Evolutionary conservation across 2,329 filamentous ascomycete genomes (phyloP), one percentile per base, ranked within the genome.

Genomic region (Colletotrichum lindemuthianum): DNA sequence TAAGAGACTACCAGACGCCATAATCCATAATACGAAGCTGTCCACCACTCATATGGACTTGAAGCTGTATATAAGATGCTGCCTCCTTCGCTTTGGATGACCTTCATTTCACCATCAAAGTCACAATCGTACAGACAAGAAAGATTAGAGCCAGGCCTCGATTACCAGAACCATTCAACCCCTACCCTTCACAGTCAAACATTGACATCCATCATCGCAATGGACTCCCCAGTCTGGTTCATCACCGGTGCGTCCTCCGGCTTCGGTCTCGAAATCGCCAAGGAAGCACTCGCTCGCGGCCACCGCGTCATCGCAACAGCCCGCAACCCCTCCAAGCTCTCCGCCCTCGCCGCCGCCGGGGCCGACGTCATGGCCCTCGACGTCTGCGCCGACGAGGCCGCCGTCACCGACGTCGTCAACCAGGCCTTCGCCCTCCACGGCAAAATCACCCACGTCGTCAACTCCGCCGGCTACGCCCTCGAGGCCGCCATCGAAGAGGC

Each of bases 221-320:
- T 65, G 61, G 54, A 58, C 15, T 65, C 69, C 3, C 77, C 75
- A 48, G 77, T 84, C 36, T 87, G 85, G 84, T 80, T 87, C 73
- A 81, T 87, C 70, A 81, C 80, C 10, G 84, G 82, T 33, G 78
- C 78, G 49, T 83, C 82, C 24, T 83, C 79, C 15, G 84, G 85
- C 54, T 82, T 87, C 63, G 85, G 85, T 7, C 73, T 75, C 6
- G 72, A 75, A 7, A 80, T 86, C 34, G 79, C 79, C 36, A 70
- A 77, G 36, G 69, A 74, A 10, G 80, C 83, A 2, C 76, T 86
- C 6, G 70, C 73, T 2, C 76, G 77, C 34, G 82, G 82, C 34
- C 81, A 87, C 70, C 76, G 73, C 1, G 84, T 85, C 63, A 74
- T 86, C 45, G 85, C 84, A 2, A 84, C 82, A 0, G 79, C 83